phyloP scores from a whole-genome alignment of 768 basidiomycete species.

The Postia placenta region DNA sequence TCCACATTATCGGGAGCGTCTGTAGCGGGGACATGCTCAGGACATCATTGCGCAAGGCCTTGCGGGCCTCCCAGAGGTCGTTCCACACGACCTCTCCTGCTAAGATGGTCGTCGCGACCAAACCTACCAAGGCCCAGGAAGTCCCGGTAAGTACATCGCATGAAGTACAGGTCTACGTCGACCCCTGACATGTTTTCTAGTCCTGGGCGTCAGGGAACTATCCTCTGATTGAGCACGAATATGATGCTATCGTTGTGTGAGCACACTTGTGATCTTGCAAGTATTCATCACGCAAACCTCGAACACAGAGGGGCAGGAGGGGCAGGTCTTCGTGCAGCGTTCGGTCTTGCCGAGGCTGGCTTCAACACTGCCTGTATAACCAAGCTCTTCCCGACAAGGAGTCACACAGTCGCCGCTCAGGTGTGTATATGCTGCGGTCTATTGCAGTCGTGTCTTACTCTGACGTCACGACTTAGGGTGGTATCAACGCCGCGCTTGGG shows the following conservation, averaged over 20 bases:
- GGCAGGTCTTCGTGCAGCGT: conserved; percentile 95
- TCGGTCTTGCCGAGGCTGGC: conserved; percentile 96
- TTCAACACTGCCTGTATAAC: conserved; percentile 99
- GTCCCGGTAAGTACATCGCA: conserved; percentile 49
- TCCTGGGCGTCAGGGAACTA: conserved; percentile 85
- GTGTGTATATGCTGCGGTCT: conserved; percentile 33
- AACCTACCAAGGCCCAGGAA: conserved; percentile 75
- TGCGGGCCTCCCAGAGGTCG: conserved; percentile 44
- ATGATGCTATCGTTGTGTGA: conserved; percentile 97
- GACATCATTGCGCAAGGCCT: conserved; percentile 52
- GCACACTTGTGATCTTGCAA: too few species aligned
- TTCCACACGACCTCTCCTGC: conserved; percentile 63
- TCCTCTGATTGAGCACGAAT: conserved; percentile 97
- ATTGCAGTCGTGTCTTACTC: conserved; percentile 9
- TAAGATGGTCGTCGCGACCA: conserved; percentile 59
- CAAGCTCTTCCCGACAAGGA: conserved; percentile 96
- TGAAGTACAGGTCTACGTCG: neutral
- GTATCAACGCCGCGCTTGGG: conserved; percentile 96
- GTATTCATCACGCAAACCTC: too few species aligned
- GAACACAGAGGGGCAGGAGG: conserved; percentile 85
- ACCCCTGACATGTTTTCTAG: conserved; percentile 27
- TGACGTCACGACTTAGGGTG: conserved; percentile 53
- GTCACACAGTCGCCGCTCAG: conserved; percentile 98
- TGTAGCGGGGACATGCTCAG: conserved; percentile 45
- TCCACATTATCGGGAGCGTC: conserved; percentile 13